Conservation (phyloP, 305 asterid species). For the Fraxinus dipetala region DNA sequence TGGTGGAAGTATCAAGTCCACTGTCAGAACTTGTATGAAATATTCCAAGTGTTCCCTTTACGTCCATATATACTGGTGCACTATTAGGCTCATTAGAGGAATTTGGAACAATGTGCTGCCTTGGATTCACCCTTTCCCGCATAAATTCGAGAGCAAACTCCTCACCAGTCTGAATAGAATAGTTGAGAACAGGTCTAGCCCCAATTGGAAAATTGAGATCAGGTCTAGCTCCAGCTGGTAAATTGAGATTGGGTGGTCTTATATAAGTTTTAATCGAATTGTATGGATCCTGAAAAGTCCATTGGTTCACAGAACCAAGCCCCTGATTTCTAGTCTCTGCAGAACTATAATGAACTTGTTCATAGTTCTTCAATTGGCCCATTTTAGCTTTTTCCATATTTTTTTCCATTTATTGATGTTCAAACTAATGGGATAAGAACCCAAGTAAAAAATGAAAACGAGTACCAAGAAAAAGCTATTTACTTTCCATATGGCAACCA, state of each 20-base stretch:
- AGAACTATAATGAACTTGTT: slow-evolving; percentile 46
- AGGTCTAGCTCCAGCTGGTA: slow-evolving; percentile 53
- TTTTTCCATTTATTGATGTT: slow-evolving; percentile 48
- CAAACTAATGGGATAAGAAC: slow-evolving; percentile 13
- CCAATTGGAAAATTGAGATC: slow-evolving; percentile 45
- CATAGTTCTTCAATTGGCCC: slow-evolving; percentile 51
- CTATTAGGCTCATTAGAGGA: slow-evolving; percentile 46
- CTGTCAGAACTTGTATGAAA: slow-evolving; percentile 45
- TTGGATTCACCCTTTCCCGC: slow-evolving; percentile 83
- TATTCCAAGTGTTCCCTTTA: slow-evolving; percentile 52
- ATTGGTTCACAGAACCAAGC: slow-evolving; percentile 57
- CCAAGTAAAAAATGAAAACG: not conserved
- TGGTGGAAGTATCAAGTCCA: slow-evolving; percentile 49
- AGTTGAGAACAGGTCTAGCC: slow-evolving; percentile 71
- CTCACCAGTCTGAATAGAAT: slow-evolving; percentile 91
- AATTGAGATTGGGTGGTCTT: slow-evolving; percentile 51
- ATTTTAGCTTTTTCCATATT: slow-evolving; percentile 44
- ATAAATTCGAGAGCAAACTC: slow-evolving; percentile 87
- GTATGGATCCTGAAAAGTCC: slow-evolving; percentile 59
- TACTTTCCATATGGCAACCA: slow-evolving; percentile 11
- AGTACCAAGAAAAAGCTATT: slow-evolving; percentile 10
- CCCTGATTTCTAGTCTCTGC: slow-evolving; percentile 55
- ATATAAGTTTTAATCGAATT: slow-evolving; percentile 46
- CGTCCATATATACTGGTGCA: slow-evolving; percentile 45
- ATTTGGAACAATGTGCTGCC: slow-evolving; percentile 52